Conservation (phyloP, 2,329 filamentous ascomycete genomes). For the Trichoderma asperellum region DNA sequence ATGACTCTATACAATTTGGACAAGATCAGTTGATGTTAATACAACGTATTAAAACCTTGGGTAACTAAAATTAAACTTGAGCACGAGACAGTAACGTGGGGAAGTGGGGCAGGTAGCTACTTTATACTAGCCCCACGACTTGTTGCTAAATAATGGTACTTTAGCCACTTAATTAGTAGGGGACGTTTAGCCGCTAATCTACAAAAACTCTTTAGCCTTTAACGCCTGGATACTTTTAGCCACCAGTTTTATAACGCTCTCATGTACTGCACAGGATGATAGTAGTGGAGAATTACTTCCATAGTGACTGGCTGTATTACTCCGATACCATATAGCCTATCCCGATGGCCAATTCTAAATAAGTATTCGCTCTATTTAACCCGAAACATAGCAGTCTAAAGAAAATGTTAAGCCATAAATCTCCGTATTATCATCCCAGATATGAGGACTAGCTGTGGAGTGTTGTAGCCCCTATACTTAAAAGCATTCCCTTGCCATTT, state of each 20-base stretch:
- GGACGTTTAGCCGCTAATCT: conserved; percentile 20
- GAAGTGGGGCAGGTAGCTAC: conserved; percentile 7
- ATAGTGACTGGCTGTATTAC: background rate
- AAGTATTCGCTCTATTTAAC: background rate
- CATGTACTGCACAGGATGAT: background rate
- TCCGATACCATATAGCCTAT: background rate
- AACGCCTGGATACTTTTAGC: conserved; percentile 12
- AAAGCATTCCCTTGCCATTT: background rate
- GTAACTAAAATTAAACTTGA: background rate
- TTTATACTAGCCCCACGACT: background rate
- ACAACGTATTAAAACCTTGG: background rate
- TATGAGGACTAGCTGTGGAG: background rate
- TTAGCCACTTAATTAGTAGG: conserved; percentile 19
- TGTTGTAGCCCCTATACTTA: background rate
- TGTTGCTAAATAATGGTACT: conserved; percentile 3
- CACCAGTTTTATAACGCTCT: background rate
- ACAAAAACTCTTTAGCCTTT: conserved; percentile 13
- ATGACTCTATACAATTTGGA: background rate
- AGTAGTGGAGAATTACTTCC: background rate
- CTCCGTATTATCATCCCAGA: background rate
- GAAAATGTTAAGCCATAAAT: background rate
- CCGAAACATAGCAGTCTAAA: background rate
- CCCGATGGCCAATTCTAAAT: background rate
- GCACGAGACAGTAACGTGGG: background rate
- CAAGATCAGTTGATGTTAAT: background rate